phyloP scores from a whole-genome alignment of 140 eudicot genomes.

The Flaveria floridana region DNA sequence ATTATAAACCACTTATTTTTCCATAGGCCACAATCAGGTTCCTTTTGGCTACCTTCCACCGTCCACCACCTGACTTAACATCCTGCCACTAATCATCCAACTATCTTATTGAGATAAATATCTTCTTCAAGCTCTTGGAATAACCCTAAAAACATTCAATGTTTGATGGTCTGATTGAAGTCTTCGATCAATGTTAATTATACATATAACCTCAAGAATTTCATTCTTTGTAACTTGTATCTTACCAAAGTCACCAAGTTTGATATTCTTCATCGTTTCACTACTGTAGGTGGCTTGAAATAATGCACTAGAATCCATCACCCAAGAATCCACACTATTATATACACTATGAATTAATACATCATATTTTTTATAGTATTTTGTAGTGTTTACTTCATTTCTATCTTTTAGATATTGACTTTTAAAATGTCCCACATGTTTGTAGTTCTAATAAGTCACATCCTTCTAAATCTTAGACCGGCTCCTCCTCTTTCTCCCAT shows the following conservation, averaged over 20 bases:
- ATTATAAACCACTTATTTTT: neutral
- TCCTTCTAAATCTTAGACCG: too few species aligned
- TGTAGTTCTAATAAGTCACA: too few species aligned
- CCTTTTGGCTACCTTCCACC: neutral
- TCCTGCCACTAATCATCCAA: neutral
- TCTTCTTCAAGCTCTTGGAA: neutral
- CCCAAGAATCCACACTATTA: neutral
- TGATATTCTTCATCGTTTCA: neutral
- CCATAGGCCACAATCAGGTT: neutral
- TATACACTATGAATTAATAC: neutral
- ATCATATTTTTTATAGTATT: neutral
- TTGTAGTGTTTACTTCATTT: neutral
- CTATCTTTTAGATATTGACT: neutral
- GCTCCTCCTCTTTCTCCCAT: too few species aligned
- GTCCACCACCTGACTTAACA: neutral
- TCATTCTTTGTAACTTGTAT: neutral
- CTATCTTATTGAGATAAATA: neutral
- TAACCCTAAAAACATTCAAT: neutral
- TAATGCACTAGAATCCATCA: neutral
- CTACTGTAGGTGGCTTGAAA: neutral
- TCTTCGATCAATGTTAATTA: neutral
- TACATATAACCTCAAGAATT: neutral
- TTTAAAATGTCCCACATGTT: too few species aligned
- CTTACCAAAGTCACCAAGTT: neutral
- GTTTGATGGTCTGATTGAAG: neutral